Base-by-base conservation (phyloP, 345 rosid genomes). In the Kandelia obovata region DNA sequence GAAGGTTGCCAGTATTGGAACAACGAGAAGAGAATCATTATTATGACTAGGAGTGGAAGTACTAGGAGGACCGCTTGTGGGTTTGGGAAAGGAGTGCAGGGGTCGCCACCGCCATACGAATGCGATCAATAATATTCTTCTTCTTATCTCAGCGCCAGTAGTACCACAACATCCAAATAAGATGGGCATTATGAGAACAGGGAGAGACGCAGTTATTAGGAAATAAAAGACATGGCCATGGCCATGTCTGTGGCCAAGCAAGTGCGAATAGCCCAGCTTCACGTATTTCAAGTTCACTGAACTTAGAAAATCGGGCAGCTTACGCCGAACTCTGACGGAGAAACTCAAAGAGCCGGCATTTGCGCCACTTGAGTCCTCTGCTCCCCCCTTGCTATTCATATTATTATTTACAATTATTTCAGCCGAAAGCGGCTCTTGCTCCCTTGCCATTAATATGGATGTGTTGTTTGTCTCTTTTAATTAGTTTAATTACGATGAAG, bases 231-330 rank as follows among this genome's bases (percentile, higher is more conserved):
- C 70, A 28, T 80, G 80, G n/a, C 49, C 17, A 15, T 43, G 49
- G 49, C 49, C 49, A 43, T 43, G 49, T 13, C 17, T 4, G 0
- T 39, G 15, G 15, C 77, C 61, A 27, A 87, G 80, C 65, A 90
- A 85, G 74, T 87, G 87, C 20, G 81, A 77, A 74, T 82, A 88
- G 1, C 90, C 96, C 26, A 85, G 88, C 75, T 67, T 84, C 26
- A 88, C 87, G 56, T 87, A 85, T 65, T 81, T 88, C 67, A 88
- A 53, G 77, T 90, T 85, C 43, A 85, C 88, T 4, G 82, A 84
- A 37, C 55, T 71, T 1, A 86, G 80, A 68, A 81, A 83, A 66
- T 85, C 83, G 2, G 96, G 96, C 60, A 83, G 62, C 53, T 79
- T 67, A 2, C 80, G 79, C 20, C 77, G 66, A 7, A 82, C 86